phyloP scores from a whole-genome alignment of 805 yeast species.

The Saccharomycopsis oosterbeekiorum region DNA sequence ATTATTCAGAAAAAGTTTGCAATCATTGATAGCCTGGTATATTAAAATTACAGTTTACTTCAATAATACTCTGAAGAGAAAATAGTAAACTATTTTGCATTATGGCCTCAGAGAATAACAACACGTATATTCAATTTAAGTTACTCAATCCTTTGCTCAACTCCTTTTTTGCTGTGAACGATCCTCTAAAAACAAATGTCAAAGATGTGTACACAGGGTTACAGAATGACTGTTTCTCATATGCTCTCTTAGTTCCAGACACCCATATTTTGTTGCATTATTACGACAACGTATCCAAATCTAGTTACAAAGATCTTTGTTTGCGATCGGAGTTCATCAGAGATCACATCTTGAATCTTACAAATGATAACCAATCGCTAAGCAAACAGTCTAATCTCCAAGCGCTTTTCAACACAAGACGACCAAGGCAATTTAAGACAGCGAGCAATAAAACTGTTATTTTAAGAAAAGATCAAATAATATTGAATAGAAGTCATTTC shows the following conservation, averaged over 20 bases:
- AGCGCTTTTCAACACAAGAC: conserved; percentile 11
- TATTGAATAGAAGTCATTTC: neutral
- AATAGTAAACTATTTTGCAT: no score
- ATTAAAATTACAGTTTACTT: no score
- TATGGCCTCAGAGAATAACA: neutral
- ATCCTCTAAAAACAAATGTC: conserved; percentile 15
- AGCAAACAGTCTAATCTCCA: conserved; percentile 7
- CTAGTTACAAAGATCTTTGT: conserved; percentile 10
- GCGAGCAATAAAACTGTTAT: conserved; percentile 6
- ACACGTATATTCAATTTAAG: conserved; percentile 13
- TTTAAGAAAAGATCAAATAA: conserved; percentile 9
- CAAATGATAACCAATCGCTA: conserved; percentile 4
- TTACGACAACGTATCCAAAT: conserved; percentile 2
- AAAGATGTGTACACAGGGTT: conserved; percentile 11
- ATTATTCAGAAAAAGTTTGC: no score
- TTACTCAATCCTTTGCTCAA: conserved; percentile 17
- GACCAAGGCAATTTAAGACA: conserved; percentile 6
- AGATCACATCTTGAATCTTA: conserved; percentile 15
- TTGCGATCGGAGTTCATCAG: conserved; percentile 12
- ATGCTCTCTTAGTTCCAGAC: conserved; percentile 15
- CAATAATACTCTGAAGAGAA: no score
- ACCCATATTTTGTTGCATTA: conserved; percentile 11
- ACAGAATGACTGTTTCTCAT: conserved; percentile 12
- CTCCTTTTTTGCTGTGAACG: conserved; percentile 12
- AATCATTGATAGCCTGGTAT: no score